Percentiles rank a stretch among this genome's conserved stretches.
These are phyloP conservation scores for Monosporascus sp. DNA, from an alignment of 2,329 filamentous ascomycete species.

Conservation along the genomic window DNA sequence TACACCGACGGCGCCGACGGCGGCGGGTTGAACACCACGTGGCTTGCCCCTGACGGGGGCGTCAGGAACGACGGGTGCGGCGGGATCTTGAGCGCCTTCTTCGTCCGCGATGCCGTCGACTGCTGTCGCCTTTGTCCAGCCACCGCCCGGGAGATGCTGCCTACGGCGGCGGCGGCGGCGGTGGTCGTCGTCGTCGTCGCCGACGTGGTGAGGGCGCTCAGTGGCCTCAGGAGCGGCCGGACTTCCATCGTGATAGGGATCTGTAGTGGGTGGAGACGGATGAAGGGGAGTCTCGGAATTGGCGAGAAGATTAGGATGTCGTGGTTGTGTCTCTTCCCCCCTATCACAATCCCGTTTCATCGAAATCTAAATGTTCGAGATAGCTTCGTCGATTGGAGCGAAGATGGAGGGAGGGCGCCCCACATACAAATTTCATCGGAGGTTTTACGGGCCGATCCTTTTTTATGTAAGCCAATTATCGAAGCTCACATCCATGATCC, in stretches of 20 bases:
- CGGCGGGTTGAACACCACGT: conserved; percentile 55
- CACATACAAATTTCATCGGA: background rate
- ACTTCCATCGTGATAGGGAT: conserved; percentile 1
- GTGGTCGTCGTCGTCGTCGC: background rate
- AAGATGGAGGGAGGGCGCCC: background rate
- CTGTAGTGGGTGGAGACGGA: no score
- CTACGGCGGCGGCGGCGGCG: conserved; percentile 12
- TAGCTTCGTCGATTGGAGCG: background rate
- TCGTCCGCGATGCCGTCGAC: conserved; percentile 46
- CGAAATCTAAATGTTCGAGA: background rate
- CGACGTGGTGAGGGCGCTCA: background rate
- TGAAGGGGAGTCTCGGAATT: background rate
- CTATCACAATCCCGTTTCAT: background rate
- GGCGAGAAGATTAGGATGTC: background rate
- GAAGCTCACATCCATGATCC: background rate
- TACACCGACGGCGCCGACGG: conserved; percentile 50
- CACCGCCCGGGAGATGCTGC: conserved; percentile 21
- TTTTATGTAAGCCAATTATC: background rate
- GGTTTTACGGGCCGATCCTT: background rate
- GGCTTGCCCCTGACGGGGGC: conserved; percentile 20
- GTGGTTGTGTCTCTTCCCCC: background rate
- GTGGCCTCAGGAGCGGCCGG: conserved; percentile 5
- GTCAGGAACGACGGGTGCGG: conserved; percentile 56
- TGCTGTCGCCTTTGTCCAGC: conserved; percentile 35
- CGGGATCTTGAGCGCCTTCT: conserved; percentile 52